A percentile compares a stretch with the other conserved stretches of the same genome.
These are phyloP conservation scores for Claviceps paspali DNA, from an alignment of 2,329 filamentous ascomycete species.

Conservation along the genomic window DNA sequence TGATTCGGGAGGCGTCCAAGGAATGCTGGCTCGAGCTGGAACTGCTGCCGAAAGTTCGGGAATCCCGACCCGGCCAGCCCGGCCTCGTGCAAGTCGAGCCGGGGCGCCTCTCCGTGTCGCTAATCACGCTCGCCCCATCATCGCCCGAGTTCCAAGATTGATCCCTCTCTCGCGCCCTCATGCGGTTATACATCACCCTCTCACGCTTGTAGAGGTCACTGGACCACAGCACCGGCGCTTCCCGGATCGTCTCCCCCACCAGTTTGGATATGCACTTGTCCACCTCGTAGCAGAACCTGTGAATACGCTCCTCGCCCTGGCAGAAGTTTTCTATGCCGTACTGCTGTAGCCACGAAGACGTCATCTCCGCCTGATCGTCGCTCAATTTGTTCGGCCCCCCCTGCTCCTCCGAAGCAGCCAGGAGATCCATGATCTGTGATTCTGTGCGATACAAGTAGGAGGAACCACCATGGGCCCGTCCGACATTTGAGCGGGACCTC, in stretches of 20 bases:
- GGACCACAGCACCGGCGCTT: slow-evolving; percentile 81
- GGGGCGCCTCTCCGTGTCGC: slow-evolving; percentile 37
- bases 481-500: slow-evolving; percentile 30
- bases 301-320: slow-evolving; percentile 84
- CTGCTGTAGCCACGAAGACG: slow-evolving; percentile 65
- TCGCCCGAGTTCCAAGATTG: slow-evolving; percentile 28
- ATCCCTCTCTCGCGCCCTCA: slow-evolving; percentile 28
- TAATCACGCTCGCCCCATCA: slow-evolving; percentile 37
- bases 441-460: slow-evolving; percentile 66
- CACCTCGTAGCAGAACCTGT: slow-evolving; percentile 83
- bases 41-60: slow-evolving; percentile 27
- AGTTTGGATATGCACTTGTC: slow-evolving; percentile 74
- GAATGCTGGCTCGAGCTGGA: slow-evolving; percentile 54
- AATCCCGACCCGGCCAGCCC: slow-evolving; percentile 38
- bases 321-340: slow-evolving; percentile 86
- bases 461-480: slow-evolving; percentile 31
- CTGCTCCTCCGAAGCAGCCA: slow-evolving; percentile 69
- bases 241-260: slow-evolving; percentile 67
- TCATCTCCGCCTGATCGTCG: slow-evolving; percentile 86
- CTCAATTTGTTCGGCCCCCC: slow-evolving; percentile 89
- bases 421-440: slow-evolving; percentile 70
- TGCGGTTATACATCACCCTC: slow-evolving; percentile 42
- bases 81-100: slow-evolving; percentile 27
- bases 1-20: slow-evolving; percentile 53
- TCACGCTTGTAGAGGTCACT: slow-evolving; percentile 78